Evolutionary conservation across 345 rosid genomes (phyloP).

Genomic region (Fremontodendron californicum): DNA sequence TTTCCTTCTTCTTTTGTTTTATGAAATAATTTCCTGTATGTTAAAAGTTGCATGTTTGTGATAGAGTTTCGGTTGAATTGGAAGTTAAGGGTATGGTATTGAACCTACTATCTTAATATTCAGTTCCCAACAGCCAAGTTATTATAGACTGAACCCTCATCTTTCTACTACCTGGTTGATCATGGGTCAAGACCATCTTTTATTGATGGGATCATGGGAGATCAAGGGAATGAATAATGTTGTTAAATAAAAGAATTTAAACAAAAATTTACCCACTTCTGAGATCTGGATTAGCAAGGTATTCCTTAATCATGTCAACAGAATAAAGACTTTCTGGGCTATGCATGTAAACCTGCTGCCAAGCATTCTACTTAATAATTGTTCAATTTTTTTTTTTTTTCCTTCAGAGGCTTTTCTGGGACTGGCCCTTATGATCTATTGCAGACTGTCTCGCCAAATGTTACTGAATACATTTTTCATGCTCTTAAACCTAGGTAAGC

Average conservation of each 20-base stretch:
- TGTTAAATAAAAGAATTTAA: background rate
- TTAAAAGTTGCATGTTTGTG: background rate
- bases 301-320: background rate
- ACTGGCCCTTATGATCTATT: conserved; percentile 41
- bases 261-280: background rate
- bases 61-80: background rate
- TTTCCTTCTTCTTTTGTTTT: background rate
- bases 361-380: background rate
- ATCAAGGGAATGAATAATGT: background rate
- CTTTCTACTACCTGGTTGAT: background rate
- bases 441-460: conserved; percentile 49
- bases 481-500: conserved; percentile 64
- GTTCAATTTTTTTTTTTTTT: conserved; percentile 6
- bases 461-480: conserved; percentile 58
- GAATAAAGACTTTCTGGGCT: background rate
- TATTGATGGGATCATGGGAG: background rate
- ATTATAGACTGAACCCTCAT: background rate
- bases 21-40: background rate
- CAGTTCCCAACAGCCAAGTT: background rate
- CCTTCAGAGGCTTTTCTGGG: conserved; percentile 29
- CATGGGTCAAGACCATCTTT: background rate
- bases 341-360: background rate
- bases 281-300: conserved; percentile 1
- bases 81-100: background rate
- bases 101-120: background rate